Conservation (phyloP, 192 early-diverging fungal species). For the Coemansia sp. region DNA sequence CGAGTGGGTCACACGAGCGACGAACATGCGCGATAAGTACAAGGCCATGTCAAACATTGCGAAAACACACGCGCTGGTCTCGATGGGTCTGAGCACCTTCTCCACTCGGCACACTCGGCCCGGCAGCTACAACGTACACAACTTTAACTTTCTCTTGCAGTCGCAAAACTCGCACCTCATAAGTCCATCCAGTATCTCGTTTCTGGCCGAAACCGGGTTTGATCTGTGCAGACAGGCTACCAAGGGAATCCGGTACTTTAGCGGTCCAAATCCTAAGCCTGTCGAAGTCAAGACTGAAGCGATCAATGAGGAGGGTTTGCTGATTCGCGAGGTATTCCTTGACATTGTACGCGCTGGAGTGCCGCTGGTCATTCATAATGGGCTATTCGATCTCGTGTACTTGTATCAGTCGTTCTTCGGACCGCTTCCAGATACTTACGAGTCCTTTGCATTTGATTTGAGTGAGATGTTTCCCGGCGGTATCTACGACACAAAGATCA, state of each 20-base stretch:
- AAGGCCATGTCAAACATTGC: slow-evolving; percentile 70
- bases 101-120: slow-evolving; percentile 26
- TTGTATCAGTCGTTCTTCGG: slow-evolving; percentile 90
- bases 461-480: slow-evolving; percentile 83
- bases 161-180: slow-evolving; percentile 66
- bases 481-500: slow-evolving; percentile 91
- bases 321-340: slow-evolving; percentile 62
- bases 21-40: slow-evolving; percentile 85
- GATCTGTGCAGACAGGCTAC: slow-evolving; percentile 79
- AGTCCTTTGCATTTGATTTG: slow-evolving; percentile 76
- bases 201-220: slow-evolving; percentile 82
- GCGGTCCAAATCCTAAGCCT: slow-evolving; percentile 54
- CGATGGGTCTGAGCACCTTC: slow-evolving; percentile 72
- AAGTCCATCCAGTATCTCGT: slow-evolving; percentile 69
- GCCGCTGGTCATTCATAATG: slow-evolving; percentile 92
- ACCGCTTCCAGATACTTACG: slow-evolving; percentile 68
- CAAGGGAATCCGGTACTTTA: slow-evolving; percentile 79
- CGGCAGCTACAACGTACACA: slow-evolving; percentile 67
- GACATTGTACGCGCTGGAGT: slow-evolving; percentile 55
- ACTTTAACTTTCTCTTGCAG: slow-evolving; percentile 57
- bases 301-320: slow-evolving; percentile 39
- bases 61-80: slow-evolving; percentile 74
- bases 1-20: slow-evolving; percentile 51
- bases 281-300: slow-evolving; percentile 22
- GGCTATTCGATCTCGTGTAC: slow-evolving; percentile 90